These are phyloP conservation scores for Dactylellina cionopaga DNA, from an alignment of 2,329 filamentous ascomycete species.

Conservation along the genomic window DNA sequence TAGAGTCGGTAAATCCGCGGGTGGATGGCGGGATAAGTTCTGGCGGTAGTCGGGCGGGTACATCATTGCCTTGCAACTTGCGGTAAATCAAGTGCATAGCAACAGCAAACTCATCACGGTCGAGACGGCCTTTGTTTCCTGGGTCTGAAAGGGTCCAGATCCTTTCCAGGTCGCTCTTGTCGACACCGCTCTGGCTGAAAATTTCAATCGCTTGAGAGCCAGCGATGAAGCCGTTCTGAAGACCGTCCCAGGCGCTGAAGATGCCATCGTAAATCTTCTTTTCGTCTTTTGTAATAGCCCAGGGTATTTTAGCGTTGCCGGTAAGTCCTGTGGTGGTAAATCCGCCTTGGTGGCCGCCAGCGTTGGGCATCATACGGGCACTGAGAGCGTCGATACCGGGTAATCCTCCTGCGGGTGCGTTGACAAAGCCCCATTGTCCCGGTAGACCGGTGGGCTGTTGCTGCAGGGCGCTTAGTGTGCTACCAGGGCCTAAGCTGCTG, in stretches of 20 bases:
- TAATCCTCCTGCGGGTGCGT: constrained; percentile 85
- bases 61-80: constrained; percentile 92
- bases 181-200: constrained; percentile 92
- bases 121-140: constrained; percentile 90
- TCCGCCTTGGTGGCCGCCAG: constrained; percentile 81
- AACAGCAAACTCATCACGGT: constrained; percentile 96
- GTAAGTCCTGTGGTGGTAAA: constrained; percentile 88
- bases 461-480: constrained; percentile 76
- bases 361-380: constrained; percentile 96
- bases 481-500: constrained; percentile 69
- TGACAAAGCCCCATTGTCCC: constrained; percentile 98
- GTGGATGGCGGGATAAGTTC: constrained; percentile 96
- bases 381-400: constrained; percentile 94
- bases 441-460: constrained; percentile 93
- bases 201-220: constrained; percentile 96
- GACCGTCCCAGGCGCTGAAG: constrained; percentile 95
- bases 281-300: constrained; percentile 98
- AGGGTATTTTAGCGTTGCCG: constrained; percentile 94
- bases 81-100: constrained; percentile 99
- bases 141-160: constrained; percentile 96
- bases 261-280: constrained; percentile 96
- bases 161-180: constrained; percentile 86
- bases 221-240: constrained; percentile 89
- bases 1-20: constrained; percentile 89
- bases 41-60: constrained; percentile 85